A percentile compares a stretch with the other conserved stretches of the same genome.
Evolutionary conservation across 2,329 filamentous ascomycete genomes (phyloP).

Genomic region (Colletotrichum abscissum): DNA sequence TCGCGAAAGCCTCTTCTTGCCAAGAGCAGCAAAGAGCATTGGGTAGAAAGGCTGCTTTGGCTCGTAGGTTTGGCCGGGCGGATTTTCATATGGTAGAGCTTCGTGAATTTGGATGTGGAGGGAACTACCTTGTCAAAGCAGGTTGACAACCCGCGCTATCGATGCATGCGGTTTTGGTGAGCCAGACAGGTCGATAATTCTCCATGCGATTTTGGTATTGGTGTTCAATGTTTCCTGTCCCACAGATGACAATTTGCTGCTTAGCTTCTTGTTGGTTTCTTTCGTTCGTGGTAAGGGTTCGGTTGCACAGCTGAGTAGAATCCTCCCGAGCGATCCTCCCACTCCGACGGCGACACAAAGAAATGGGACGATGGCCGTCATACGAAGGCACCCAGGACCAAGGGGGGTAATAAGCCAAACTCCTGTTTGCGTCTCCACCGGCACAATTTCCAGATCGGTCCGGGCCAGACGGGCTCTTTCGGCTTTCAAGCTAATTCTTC

Average conservation of each 20-base stretch:
- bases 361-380: slow-evolving; percentile 20
- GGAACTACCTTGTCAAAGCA: slow-evolving; percentile 35
- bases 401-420: slow-evolving; percentile 11
- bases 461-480: slow-evolving; percentile 16
- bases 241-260: neutral
- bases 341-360: slow-evolving; percentile 12
- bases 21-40: neutral
- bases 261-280: neutral
- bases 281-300: slow-evolving; percentile 13
- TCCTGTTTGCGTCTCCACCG: slow-evolving; percentile 32
- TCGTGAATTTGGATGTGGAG: slow-evolving; percentile 3
- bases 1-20: neutral
- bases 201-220: slow-evolving; percentile 24
- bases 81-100: slow-evolving; percentile 13
- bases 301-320: slow-evolving; percentile 23
- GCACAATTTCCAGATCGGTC: slow-evolving; percentile 22
- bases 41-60: slow-evolving; percentile 2
- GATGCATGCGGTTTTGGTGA: slow-evolving; percentile 30
- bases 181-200: slow-evolving; percentile 12
- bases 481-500: slow-evolving; percentile 10
- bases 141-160: slow-evolving; percentile 27
- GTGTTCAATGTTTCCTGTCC: neutral
- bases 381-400: slow-evolving; percentile 22
- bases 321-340: slow-evolving; percentile 13
- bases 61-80: slow-evolving; percentile 9